A percentile compares a stretch with the other conserved stretches of the same genome.
These are phyloP conservation scores for Coemansia sp. DNA, from an alignment of 192 early-diverging fungal species.

Conservation along the genomic window DNA sequence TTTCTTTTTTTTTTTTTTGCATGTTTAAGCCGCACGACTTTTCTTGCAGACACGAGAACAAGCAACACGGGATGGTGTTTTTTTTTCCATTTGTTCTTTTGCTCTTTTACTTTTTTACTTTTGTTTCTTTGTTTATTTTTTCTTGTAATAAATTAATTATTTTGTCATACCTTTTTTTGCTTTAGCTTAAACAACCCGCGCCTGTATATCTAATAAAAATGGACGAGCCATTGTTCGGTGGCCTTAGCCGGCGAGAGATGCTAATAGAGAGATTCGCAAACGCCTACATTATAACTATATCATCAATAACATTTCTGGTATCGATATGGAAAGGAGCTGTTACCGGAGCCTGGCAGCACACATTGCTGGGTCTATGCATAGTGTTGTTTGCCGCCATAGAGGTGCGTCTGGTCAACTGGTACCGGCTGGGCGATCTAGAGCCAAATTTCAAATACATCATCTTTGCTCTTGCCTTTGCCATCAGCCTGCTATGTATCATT, in stretches of 20 bases:
- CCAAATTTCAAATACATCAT: conserved; percentile 52
- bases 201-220: conserved; percentile 15
- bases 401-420: conserved; percentile 56
- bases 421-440: conserved; percentile 58
- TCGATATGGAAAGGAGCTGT: conserved; percentile 23
- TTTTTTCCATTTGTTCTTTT: not conserved
- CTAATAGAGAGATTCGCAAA: conserved; percentile 44
- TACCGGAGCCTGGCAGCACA: conserved; percentile 22
- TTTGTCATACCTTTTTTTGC: too few relatives aligned
- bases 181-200: too few relatives aligned
- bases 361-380: conserved; percentile 32
- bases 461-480: conserved; percentile 25
- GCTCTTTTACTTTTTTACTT: not conserved
- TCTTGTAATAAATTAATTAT: not conserved
- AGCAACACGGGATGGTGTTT: not conserved
- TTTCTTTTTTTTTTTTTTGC: conserved; percentile 4
- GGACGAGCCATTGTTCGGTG: conserved; percentile 58
- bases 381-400: conserved; percentile 37
- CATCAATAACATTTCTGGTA: conserved; percentile 15
- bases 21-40: not conserved
- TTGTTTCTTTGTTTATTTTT: conserved; percentile 7
- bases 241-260: conserved; percentile 50
- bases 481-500: conserved; percentile 38
- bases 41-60: not conserved
- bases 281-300: conserved; percentile 17